phyloP scores from a whole-genome alignment of 1,284 basidiomycete species.

The Puccinia horiana region DNA sequence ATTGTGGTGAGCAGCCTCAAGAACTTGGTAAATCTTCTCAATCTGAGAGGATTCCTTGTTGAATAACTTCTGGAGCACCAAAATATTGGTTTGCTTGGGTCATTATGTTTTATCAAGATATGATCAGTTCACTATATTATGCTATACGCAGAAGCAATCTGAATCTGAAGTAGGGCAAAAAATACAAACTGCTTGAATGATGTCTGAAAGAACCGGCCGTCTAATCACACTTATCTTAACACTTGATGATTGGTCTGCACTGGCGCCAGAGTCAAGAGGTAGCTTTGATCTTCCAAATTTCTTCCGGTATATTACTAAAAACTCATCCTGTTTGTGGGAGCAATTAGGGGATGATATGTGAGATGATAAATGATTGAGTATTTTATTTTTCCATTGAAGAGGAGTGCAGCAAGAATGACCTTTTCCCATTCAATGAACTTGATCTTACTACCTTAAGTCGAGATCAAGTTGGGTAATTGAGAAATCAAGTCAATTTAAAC shows the following conservation, averaged over 20 bases:
- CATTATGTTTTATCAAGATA: not conserved
- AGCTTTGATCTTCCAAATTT: not conserved
- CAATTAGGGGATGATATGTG: not conserved
- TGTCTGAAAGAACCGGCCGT: not conserved
- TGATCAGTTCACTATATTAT: not conserved
- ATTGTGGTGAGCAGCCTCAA: not conserved
- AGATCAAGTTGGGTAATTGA: slow-evolving; percentile 5
- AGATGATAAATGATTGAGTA: not conserved
- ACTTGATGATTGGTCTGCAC: not conserved
- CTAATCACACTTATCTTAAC: slow-evolving; percentile 5
- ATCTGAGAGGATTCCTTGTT: not conserved
- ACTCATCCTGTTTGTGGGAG: slow-evolving; percentile 1
- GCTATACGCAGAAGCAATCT: no score
- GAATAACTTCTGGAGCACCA: not conserved
- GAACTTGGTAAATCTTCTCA: slow-evolving; percentile 13
- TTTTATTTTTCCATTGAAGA: not conserved
- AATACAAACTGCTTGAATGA: not conserved
- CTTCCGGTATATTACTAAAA: slow-evolving; percentile 20
- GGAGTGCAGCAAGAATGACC: not conserved
- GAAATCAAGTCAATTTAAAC: slow-evolving; percentile 16
- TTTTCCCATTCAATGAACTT: slow-evolving; percentile 8
- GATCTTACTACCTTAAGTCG: not conserved
- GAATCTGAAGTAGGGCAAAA: not conserved
- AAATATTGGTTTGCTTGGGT: not conserved
- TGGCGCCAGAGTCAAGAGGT: not conserved